Conservation (phyloP, 2,329 filamentous ascomycete genomes). For the Aureobasidium namibiae region DNA sequence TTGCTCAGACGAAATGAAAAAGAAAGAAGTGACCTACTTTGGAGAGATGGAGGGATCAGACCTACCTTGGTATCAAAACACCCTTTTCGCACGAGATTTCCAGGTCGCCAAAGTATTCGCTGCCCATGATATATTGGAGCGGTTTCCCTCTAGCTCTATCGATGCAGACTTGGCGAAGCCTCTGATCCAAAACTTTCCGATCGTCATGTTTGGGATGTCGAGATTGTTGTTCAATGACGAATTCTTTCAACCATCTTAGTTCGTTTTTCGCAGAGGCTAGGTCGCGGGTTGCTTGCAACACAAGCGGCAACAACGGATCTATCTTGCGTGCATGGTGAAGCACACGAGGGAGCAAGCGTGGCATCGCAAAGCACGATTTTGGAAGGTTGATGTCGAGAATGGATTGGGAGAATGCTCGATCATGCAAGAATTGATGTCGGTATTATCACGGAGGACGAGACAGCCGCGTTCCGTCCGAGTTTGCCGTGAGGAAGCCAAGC, state of each 20-base stretch:
- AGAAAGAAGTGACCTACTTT: background rate
- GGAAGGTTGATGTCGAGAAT: no score
- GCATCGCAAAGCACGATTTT: no score
- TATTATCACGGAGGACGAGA: background rate
- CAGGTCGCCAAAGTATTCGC: constrained; percentile 77
- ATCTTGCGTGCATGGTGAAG: background rate
- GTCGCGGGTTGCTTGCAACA: constrained; percentile 58
- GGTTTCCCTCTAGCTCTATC: constrained; percentile 57
- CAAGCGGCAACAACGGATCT: constrained; percentile 4
- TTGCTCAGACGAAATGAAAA: background rate
- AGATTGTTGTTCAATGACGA: constrained; percentile 27
- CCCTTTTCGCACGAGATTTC: constrained; percentile 68
- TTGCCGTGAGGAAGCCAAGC: no score
- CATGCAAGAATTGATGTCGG: background rate
- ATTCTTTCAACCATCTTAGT: constrained; percentile 63
- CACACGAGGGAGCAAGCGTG: background rate
- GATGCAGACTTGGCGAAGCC: constrained; percentile 27
- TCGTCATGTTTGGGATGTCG: background rate
- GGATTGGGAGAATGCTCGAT: no score
- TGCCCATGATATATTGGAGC: constrained; percentile 81
- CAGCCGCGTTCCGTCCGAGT: background rate
- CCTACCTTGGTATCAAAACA: constrained; percentile 74
- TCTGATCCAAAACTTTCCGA: constrained; percentile 17
- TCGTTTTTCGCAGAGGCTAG: constrained; percentile 58
- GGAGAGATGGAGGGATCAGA: no score